Conservation (phyloP, 1,284 basidiomycete genomes). For the Earliella scabrosa region DNA sequence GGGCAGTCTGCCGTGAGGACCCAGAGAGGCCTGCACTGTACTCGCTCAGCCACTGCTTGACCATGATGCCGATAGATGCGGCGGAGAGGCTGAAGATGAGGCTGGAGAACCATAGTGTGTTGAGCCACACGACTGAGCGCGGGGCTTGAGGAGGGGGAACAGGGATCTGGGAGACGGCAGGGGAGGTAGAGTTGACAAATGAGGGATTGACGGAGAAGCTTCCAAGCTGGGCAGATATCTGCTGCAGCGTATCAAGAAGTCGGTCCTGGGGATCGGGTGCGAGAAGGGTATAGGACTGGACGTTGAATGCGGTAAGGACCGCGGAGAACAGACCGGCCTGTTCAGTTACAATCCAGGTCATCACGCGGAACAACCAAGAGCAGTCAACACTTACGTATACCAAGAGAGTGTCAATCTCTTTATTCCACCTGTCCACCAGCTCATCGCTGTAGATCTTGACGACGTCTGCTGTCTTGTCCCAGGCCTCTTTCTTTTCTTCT, state of each 20-base stretch:
- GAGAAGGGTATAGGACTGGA: slow-evolving; percentile 4
- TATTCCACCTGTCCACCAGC: background rate
- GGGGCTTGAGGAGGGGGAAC: background rate
- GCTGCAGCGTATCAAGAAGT: background rate
- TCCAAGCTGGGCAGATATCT: slow-evolving; percentile 17
- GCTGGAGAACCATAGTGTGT: slow-evolving; percentile 14
- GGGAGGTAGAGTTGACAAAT: slow-evolving; percentile 10
- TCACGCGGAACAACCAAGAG: no score
- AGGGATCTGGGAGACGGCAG: background rate
- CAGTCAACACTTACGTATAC: background rate
- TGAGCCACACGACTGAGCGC: slow-evolving; percentile 8
- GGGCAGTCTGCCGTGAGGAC: background rate
- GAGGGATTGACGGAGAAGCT: slow-evolving; percentile 3
- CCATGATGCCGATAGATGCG: slow-evolving; percentile 19
- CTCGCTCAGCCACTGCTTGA: slow-evolving; percentile 16
- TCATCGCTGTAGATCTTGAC: slow-evolving; percentile 1
- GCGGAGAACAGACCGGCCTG: slow-evolving; percentile 12
- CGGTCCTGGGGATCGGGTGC: background rate
- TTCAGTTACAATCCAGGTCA: background rate
- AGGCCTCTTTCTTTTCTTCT: background rate
- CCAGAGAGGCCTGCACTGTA: slow-evolving; percentile 5
- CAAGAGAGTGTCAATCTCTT: slow-evolving; percentile 8
- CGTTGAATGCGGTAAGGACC: slow-evolving; percentile 10
- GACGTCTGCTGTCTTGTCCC: background rate
- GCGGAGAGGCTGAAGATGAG: slow-evolving; percentile 22